phyloP scores from a whole-genome alignment of 2,329 filamentous ascomycete genomes.

The Phialophora tarda region DNA sequence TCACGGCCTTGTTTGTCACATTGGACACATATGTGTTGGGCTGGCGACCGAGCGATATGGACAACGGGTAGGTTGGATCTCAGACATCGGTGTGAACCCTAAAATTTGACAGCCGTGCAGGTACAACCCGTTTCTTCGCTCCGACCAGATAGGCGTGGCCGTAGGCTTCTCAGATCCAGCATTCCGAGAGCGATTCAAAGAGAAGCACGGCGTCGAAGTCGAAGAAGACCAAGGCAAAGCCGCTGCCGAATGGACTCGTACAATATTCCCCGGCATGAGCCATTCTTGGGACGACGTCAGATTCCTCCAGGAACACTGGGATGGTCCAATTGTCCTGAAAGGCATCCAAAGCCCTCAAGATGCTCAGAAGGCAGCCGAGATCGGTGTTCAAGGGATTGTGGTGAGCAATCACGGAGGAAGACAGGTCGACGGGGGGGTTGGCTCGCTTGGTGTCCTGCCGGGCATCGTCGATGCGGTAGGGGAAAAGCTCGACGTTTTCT shows the following conservation, averaged over 20 bases:
- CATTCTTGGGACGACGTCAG: slow-evolving; percentile 65
- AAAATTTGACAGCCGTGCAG: slow-evolving; percentile 62
- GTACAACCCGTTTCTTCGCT: slow-evolving; percentile 65
- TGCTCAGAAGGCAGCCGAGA: slow-evolving; percentile 44
- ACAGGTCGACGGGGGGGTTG: slow-evolving; percentile 55
- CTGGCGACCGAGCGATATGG: slow-evolving; percentile 72
- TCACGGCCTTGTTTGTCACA: slow-evolving; percentile 71
- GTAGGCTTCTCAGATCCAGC: slow-evolving; percentile 57
- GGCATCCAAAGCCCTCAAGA: slow-evolving; percentile 58
- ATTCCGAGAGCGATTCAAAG: slow-evolving; percentile 64
- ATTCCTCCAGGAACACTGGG: slow-evolving; percentile 64
- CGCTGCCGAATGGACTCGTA: slow-evolving; percentile 58
- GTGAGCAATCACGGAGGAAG: slow-evolving; percentile 59
- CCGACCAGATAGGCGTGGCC: slow-evolving; percentile 65
- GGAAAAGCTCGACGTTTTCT: slow-evolving; percentile 49
- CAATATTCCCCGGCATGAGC: slow-evolving; percentile 57
- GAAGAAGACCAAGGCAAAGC: slow-evolving; percentile 50
- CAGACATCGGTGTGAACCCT: slow-evolving; percentile 50
- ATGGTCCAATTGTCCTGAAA: slow-evolving; percentile 62
- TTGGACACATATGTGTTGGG: slow-evolving; percentile 72
- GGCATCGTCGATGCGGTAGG: slow-evolving; percentile 57
- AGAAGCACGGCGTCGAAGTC: slow-evolving; percentile 43
- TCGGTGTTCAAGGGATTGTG: slow-evolving; percentile 55
- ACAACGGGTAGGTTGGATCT: slow-evolving; percentile 62
- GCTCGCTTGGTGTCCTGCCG: slow-evolving; percentile 57